Evolutionary conservation across 163 green algal genomes (phyloP), one percentile per base, ranked within the genome.

Genomic region (Chlamydomonas reinhardtii): DNA sequence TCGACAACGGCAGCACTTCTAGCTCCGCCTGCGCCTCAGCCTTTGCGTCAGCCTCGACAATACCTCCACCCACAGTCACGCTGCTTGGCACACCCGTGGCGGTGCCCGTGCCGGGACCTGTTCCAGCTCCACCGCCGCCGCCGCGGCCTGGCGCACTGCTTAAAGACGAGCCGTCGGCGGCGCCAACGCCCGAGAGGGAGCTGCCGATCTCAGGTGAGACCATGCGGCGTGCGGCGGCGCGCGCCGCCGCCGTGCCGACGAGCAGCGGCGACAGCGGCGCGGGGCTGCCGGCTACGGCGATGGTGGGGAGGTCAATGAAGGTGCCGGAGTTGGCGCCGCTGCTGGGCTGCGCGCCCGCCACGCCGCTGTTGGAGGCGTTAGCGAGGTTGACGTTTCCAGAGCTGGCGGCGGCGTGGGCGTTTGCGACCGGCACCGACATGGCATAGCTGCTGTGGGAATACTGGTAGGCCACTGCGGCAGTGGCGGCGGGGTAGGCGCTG

Each of bases 371-470:
- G 6, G 48, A 56, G 48, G 48, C 48, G 9, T 56, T 20, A 14
- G 48, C 48, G 48, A 56, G 48, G 48, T 56, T 56, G 48, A 14
- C 48, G 48, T 56, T 17, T 17, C 48, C 48, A 1, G 48, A 56
- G 48, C 48, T 17, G 48, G 48, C 2, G 48, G 48, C 48, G 48
- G 12, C 48, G 48, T 56, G 48, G 12, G 48, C 9, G 14, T 56
- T 56, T 19, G 48, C 48, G 12, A 56, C 48, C 48, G 48, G 48
- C 48, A 56, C 48, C 48, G 48, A 22, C 48, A 82, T 72, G 56
- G 59, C 59, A 34, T 82, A 82, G 74, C 74, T 82, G 74, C 56
- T 73, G 74, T 73, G 56, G 74, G 56, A 56, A 59, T 82, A 82
- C 34, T 81, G 74, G 54, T 81, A 81, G 12, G 48, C 48, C 48